phyloP scores from a whole-genome alignment of 129 eudicot species.

The Dittrichia graveolens region DNA sequence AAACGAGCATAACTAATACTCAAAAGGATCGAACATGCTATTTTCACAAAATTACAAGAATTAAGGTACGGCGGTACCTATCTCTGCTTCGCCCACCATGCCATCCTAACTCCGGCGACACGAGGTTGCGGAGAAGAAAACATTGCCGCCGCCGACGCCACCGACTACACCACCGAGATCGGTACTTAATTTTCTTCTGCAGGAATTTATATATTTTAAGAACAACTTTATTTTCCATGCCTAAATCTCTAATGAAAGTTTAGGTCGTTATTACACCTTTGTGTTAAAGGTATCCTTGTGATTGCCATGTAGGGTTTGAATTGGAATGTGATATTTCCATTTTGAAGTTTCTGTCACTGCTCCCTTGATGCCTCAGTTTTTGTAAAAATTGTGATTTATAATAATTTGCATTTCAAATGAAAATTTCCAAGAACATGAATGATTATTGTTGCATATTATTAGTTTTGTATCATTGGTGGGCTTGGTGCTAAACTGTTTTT shows the following conservation, averaged over 20 bases:
- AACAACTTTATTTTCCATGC: background rate
- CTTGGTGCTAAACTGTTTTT: no score
- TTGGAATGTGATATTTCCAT: background rate
- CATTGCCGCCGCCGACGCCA: background rate
- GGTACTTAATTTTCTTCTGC: conserved; percentile 11
- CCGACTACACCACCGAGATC: background rate
- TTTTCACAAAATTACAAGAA: no score
- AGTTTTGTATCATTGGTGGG: no score
- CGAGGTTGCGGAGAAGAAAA: background rate
- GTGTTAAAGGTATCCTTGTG: background rate
- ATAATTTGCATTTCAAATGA: no score
- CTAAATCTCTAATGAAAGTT: background rate
- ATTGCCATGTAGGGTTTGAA: background rate
- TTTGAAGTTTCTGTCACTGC: background rate
- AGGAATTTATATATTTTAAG: background rate
- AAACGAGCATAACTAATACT: no score
- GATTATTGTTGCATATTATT: no score
- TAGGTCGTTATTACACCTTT: background rate
- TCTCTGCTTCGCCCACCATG: no score
- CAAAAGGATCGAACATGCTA: no score
- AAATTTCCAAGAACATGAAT: no score
- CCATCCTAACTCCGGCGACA: conserved; percentile 3
- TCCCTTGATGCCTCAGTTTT: background rate
- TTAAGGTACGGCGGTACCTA: no score
- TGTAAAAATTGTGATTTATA: no score